These are phyloP conservation scores for Globisporangium spinosum DNA, from an alignment of 352 stramenopile genomes.

Conservation along the genomic window DNA sequence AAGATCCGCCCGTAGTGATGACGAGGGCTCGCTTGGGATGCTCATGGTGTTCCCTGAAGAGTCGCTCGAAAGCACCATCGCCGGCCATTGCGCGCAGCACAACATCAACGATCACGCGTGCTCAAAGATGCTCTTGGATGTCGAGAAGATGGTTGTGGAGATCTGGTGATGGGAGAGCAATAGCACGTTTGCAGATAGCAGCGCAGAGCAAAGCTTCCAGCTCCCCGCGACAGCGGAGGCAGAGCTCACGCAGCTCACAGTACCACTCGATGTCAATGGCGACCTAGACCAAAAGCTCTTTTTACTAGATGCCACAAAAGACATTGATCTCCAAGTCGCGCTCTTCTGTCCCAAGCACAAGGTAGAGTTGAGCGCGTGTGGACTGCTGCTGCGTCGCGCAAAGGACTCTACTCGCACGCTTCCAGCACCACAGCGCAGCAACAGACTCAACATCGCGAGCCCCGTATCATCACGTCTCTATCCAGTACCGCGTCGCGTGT, in stretches of 20 bases:
- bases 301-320: constrained; percentile 18
- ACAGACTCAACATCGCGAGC: constrained; percentile 26
- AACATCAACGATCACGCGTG: constrained; percentile 21
- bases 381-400: constrained; percentile 28
- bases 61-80: constrained; percentile 29
- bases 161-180: constrained; percentile 50
- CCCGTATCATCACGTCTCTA: constrained; percentile 29
- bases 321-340: constrained; percentile 37
- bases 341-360: constrained; percentile 33
- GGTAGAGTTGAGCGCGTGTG: constrained; percentile 27
- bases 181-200: neutral
- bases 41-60: constrained; percentile 37
- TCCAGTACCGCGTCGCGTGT: constrained; percentile 33
- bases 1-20: neutral
- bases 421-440: constrained; percentile 17
- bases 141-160: constrained; percentile 29
- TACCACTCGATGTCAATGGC: constrained; percentile 10
- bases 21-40: constrained; percentile 10
- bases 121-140: constrained; percentile 10
- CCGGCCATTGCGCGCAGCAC: constrained; percentile 26
- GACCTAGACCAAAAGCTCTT: constrained; percentile 17
- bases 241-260: constrained; percentile 10
- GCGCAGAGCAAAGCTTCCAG: neutral
- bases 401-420: constrained; percentile 14
- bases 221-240: neutral